phyloP scores from a whole-genome alignment of 2,329 filamentous ascomycete species.

The Alternaria gansuensis region DNA sequence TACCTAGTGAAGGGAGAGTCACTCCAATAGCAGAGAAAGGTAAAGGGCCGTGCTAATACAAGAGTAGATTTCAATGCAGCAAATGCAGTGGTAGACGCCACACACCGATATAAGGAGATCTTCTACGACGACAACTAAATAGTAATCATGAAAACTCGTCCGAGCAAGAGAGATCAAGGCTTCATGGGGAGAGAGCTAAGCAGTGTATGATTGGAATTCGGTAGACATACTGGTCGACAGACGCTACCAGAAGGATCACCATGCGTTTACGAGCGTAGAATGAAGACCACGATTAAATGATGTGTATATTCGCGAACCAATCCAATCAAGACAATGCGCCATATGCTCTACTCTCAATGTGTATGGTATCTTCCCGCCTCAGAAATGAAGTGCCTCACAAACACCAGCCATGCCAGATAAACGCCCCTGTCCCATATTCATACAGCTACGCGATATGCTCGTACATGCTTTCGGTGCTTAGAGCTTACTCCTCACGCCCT shows the following conservation, averaged over 20 bases:
- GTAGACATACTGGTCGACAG: not conserved
- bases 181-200: not conserved
- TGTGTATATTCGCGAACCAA: not conserved
- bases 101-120: conserved; percentile 80
- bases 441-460: not conserved
- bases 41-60: not conserved
- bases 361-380: conserved; percentile 6
- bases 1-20: not conserved
- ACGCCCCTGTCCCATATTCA: not conserved
- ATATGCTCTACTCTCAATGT: not conserved
- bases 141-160: not conserved
- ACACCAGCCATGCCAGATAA: not conserved
- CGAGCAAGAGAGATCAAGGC: not conserved
- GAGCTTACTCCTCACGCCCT: conserved; percentile 88
- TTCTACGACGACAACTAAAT: conserved; percentile 69
- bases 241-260: not conserved
- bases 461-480: conserved; percentile 36
- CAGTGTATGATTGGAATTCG: not conserved
- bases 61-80: conserved; percentile 75
- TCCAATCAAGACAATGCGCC: not conserved
- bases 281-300: not conserved
- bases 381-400: not conserved
- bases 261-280: not conserved
- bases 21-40: not conserved
- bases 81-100: conserved; percentile 83